phyloP scores from a whole-genome alignment of 1,284 basidiomycete genomes.

The Mycosarcoma mackinlayi region DNA sequence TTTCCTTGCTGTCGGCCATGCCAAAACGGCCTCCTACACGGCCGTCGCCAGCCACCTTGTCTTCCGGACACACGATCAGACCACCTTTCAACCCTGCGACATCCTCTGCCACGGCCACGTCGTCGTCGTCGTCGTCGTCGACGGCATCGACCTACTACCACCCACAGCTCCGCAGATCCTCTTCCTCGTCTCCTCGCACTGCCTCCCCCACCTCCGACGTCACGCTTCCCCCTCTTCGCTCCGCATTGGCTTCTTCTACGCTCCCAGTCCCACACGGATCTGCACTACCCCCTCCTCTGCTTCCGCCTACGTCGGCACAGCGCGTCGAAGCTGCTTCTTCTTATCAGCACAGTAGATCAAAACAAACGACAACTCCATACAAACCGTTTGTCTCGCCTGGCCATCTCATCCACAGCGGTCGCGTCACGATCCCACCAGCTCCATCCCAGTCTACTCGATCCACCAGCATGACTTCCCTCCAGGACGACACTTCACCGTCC shows the following conservation, averaged over 20 bases:
- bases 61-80: constrained; percentile 3
- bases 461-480: constrained; percentile 20
- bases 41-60: constrained; percentile 8
- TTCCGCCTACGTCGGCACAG: constrained; percentile 11
- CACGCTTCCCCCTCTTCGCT: constrained; percentile 31
- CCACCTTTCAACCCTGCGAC: constrained; percentile 6
- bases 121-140: too few species aligned
- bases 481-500: constrained; percentile 4
- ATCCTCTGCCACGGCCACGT: constrained; percentile 2
- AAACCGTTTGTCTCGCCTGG: not conserved
- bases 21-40: constrained; percentile 18
- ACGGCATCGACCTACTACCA: constrained; percentile 5
- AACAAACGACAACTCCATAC: not conserved
- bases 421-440: constrained; percentile 11
- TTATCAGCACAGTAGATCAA: constrained; percentile 1
- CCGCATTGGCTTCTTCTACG: constrained; percentile 15
- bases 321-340: constrained; percentile 11
- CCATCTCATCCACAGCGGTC: constrained; percentile 10
- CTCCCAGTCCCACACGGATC: constrained; percentile 17
- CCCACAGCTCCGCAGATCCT: not conserved
- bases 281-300: constrained; percentile 29
- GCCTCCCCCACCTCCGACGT: constrained; percentile 14
- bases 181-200: constrained; percentile 19
- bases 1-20: constrained; percentile 15
- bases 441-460: constrained; percentile 11